Conservation (phyloP, 805 yeast genomes). For the Starmerella khaoyaiensis region DNA sequence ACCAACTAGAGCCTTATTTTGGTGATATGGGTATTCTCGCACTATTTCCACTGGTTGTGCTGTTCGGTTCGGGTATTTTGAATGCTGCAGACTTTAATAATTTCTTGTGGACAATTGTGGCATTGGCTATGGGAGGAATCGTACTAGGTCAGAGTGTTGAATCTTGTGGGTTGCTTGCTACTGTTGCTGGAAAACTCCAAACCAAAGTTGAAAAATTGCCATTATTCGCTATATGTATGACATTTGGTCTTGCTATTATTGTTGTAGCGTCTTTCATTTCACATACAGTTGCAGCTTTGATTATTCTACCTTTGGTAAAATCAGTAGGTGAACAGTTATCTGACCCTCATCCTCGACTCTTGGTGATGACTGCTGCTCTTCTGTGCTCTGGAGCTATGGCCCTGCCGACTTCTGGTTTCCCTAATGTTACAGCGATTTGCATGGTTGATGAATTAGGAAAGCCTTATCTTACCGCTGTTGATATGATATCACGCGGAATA, state of each 20-base stretch:
- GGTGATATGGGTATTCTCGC: slow-evolving; percentile 98
- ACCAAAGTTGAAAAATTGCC: slow-evolving; percentile 51
- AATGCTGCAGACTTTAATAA: slow-evolving; percentile 87
- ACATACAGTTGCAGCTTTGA: slow-evolving; percentile 94
- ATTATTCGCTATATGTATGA: slow-evolving; percentile 55
- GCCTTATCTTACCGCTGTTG: slow-evolving; percentile 73
- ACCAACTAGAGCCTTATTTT: slow-evolving; percentile 52
- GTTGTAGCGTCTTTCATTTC: slow-evolving; percentile 89
- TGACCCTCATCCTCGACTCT: slow-evolving; percentile 67
- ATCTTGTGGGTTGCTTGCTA: slow-evolving; percentile 69
- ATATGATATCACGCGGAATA: slow-evolving; percentile 81
- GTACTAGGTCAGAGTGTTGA: slow-evolving; percentile 92
- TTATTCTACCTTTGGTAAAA: slow-evolving; percentile 77
- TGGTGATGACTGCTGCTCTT: slow-evolving; percentile 51
- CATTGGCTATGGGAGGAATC: slow-evolving; percentile 95
- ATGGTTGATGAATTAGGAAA: slow-evolving; percentile 86
- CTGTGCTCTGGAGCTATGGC: slow-evolving; percentile 96
- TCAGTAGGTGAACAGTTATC: slow-evolving; percentile 61
- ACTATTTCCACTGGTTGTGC: slow-evolving; percentile 73
- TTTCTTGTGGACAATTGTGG: slow-evolving; percentile 91
- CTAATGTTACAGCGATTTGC: slow-evolving; percentile 93
- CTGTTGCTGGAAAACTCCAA: slow-evolving; percentile 64
- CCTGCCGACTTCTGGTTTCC: slow-evolving; percentile 92
- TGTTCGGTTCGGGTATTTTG: slow-evolving; percentile 81
- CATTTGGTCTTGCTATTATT: slow-evolving; percentile 71